phyloP scores from a whole-genome alignment of 2,329 filamentous ascomycete genomes.

The Monilinia fructicola region DNA sequence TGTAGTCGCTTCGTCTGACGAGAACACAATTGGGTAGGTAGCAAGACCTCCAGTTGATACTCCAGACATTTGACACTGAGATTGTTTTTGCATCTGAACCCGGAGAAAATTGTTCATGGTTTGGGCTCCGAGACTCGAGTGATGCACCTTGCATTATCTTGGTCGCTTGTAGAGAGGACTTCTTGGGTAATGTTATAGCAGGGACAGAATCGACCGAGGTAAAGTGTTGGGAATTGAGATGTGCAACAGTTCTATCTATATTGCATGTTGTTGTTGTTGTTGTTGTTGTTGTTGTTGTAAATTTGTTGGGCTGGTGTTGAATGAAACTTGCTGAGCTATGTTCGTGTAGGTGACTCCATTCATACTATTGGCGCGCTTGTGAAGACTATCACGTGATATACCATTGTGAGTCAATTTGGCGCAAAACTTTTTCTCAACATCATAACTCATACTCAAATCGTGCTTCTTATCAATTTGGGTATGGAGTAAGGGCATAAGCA shows the following conservation, averaged over 20 bases:
- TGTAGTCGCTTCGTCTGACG: neutral
- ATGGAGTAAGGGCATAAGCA: no score
- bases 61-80: neutral
- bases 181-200: neutral
- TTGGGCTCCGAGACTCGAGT: slow-evolving; percentile 22
- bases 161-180: neutral
- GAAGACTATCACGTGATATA: no score
- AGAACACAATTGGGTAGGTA: neutral
- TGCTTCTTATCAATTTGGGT: no score
- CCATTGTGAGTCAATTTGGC: no score
- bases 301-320: no score
- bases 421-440: no score
- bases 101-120: slow-evolving; percentile 18
- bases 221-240: neutral
- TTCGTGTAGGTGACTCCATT: no score
- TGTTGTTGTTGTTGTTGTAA: no score
- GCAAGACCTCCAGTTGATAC: neutral
- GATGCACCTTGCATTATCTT: neutral
- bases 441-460: no score
- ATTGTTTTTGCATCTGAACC: slow-evolving; percentile 13
- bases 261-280: no score
- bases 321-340: no score
- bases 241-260: neutral
- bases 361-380: no score
- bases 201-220: neutral